Evolutionary conservation across 129 eudicot genomes (phyloP), one percentile per base, ranked within the genome.

Genomic region (Mikania micrantha): DNA sequence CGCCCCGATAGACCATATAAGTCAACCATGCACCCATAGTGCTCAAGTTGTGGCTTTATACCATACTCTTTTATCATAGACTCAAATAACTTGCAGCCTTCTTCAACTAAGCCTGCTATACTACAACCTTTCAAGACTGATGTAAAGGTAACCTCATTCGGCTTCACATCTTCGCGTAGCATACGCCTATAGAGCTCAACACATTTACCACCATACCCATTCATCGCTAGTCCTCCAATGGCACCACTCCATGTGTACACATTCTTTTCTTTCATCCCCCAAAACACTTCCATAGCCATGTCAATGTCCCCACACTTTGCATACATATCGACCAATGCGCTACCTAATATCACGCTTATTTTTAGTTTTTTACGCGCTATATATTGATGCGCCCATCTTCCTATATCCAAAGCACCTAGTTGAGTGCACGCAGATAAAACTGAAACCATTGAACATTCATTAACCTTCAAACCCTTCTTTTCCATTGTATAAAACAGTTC

Each of bases 281-380:
- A 42, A 62, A 84, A 84, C 34, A 78, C 78, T 7, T 66, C 71
- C 49, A 74, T 74, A 9, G 86, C 77, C 31, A 72, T 71, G 47
- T 74, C 66, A 9, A 78, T 76, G 41, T 73, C 80, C 13, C 90
- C 90, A 47, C 84, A 81, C 62, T 84, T 84, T 66, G 83, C 90
- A 62, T 81, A 84, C 84, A 81, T 77, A 36, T 84, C 75, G 12
- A 84, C 66, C 13, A 84, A 54, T 4, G 85, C 66, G 56, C 83
- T 80, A n/a, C 83, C 83, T 28, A 84, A 16, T 44, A 68, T 80
- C 41, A 71, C 64, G 27, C 74, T 79, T 8, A 74, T 24, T 56
- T 42, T 69, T 13, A 60, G 81, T 76, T 22, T 72, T 29, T 78
- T 54, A 52, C 5, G 27, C 62, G 19, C 42, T 10, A 73, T 66